Conservation (phyloP, 2,329 filamentous ascomycete genomes). For the Saccharata proteae region DNA sequence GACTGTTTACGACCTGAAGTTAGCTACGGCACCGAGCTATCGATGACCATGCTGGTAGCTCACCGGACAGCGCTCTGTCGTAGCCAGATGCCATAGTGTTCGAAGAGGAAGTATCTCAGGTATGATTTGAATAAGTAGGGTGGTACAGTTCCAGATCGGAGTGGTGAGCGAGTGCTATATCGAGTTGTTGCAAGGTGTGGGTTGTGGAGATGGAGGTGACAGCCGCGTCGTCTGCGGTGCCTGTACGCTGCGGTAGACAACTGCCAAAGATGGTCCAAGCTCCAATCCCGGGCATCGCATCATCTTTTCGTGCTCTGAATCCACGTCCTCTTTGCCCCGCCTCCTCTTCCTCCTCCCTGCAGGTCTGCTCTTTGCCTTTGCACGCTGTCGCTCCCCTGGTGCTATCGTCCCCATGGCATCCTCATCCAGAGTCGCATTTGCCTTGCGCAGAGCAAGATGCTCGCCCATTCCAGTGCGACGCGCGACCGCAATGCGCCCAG, state of each 20-base stretch:
- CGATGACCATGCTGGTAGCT: slow-evolving; percentile 30
- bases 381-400: slow-evolving; percentile 2
- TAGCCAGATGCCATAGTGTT: slow-evolving; percentile 66
- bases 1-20: slow-evolving; percentile 46
- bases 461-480: slow-evolving; percentile 16
- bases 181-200: not conserved
- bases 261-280: slow-evolving; percentile 7
- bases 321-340: not conserved
- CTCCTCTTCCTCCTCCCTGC: slow-evolving; percentile 1
- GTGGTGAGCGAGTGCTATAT: not conserved
- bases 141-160: no score
- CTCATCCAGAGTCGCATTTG: slow-evolving; percentile 19
- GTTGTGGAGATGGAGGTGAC: slow-evolving; percentile 3
- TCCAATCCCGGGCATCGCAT: slow-evolving; percentile 10
- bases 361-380: no score
- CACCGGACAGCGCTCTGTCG: slow-evolving; percentile 97
- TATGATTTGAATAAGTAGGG: not conserved
- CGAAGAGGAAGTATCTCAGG: not conserved
- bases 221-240: slow-evolving; percentile 9
- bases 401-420: slow-evolving; percentile 19
- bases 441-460: slow-evolving; percentile 19
- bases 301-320: slow-evolving; percentile 5
- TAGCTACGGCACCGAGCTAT: slow-evolving; percentile 14
- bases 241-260: slow-evolving; percentile 1
- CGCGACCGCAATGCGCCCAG: slow-evolving; percentile 15